A percentile compares a stretch with the other conserved stretches of the same genome.
These are phyloP conservation scores for Fusarium caatingaense DNA, from an alignment of 2,329 filamentous ascomycete species.

Conservation along the genomic window DNA sequence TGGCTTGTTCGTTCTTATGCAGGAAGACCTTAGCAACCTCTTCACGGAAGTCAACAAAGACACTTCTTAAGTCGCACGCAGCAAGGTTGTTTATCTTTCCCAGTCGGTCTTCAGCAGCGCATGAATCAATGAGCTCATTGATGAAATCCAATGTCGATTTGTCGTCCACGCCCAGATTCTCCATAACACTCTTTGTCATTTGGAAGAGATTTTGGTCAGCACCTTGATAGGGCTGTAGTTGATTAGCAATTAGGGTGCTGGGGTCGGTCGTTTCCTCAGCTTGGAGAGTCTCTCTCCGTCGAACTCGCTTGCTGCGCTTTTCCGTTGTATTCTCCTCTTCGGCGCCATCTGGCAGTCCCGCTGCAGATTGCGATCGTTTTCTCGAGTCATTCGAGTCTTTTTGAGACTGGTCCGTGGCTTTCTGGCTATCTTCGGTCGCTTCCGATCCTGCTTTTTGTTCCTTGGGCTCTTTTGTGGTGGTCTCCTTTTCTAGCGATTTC, in stretches of 20 bases:
- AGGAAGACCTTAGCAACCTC: slow-evolving; percentile 65
- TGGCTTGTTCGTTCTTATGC: slow-evolving; percentile 63
- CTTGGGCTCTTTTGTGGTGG: slow-evolving; percentile 9
- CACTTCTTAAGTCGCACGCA: slow-evolving; percentile 62
- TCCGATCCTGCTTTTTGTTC: slow-evolving; percentile 44
- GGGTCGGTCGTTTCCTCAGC: slow-evolving; percentile 65
- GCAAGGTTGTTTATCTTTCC: slow-evolving; percentile 60
- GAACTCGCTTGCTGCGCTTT: slow-evolving; percentile 74
- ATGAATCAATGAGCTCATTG: slow-evolving; percentile 64
- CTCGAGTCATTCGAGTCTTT: slow-evolving; percentile 57
- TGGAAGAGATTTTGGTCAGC: slow-evolving; percentile 67
- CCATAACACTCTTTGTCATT: slow-evolving; percentile 65
- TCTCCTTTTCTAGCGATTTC: slow-evolving; percentile 9
- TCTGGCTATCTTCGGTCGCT: slow-evolving; percentile 40
- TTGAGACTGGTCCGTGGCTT: slow-evolving; percentile 46
- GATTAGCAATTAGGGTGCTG: slow-evolving; percentile 63
- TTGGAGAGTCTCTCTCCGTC: slow-evolving; percentile 65
- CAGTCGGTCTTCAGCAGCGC: slow-evolving; percentile 62
- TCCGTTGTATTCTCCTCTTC: slow-evolving; percentile 69
- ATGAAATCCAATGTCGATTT: slow-evolving; percentile 58
- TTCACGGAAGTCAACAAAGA: slow-evolving; percentile 63
- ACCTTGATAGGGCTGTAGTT: slow-evolving; percentile 67
- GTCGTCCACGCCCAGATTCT: slow-evolving; percentile 66
- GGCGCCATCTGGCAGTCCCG: slow-evolving; percentile 65
- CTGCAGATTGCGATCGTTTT: slow-evolving; percentile 72